Evolutionary conservation across 2,329 filamentous ascomycete species (phyloP), one percentile per base, ranked within the genome.

Genomic region (Lachnellula willkommii): DNA sequence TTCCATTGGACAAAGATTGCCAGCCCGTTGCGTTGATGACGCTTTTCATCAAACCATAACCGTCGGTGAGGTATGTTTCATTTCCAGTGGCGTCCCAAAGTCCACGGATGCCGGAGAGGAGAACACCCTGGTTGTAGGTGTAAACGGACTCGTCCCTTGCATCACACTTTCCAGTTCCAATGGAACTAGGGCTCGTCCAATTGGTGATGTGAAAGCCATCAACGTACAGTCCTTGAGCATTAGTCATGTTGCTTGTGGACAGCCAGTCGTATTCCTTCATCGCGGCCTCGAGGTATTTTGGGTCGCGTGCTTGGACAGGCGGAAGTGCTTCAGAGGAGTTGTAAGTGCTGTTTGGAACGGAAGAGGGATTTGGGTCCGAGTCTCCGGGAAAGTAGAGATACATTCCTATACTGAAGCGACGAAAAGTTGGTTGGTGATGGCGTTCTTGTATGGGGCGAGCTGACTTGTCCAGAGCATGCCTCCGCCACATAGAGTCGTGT

Each of bases 81-180:
- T 84, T 80, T 12, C 87, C 88, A 0, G 89, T 96, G 14, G 84
- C 85, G 59, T 89, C 80, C 83, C 88, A 96, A 0, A 96, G 78
- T 1, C 86, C 88, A 36, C 89, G 82, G 53, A 90, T 81, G 12
- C 90, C 92, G 4, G 89, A 91, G 22, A 96, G 80, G 1, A 97
- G 67, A 3, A 96, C 90, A 20, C 92, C 93, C 71, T 97, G 93
- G 72, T 97, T 97, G 75, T 97, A 96, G 0, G 91, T 95, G 72
- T 93, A 96, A 7, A 96, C 87, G 85, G 91, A 93, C 63, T 92
- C 84, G 70, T 96, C 89, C 49, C 91, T 82, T 50, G 82, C 71
- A 68, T 96, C 89, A 70, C 93, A 96, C 28, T 32, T 32, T 60
- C 82, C 78, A 0, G 82, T 85, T 54, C 88, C 90, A 49, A 77